Conservation (phyloP, 2,329 filamentous ascomycete species). For the Zymoseptoria brevis region DNA sequence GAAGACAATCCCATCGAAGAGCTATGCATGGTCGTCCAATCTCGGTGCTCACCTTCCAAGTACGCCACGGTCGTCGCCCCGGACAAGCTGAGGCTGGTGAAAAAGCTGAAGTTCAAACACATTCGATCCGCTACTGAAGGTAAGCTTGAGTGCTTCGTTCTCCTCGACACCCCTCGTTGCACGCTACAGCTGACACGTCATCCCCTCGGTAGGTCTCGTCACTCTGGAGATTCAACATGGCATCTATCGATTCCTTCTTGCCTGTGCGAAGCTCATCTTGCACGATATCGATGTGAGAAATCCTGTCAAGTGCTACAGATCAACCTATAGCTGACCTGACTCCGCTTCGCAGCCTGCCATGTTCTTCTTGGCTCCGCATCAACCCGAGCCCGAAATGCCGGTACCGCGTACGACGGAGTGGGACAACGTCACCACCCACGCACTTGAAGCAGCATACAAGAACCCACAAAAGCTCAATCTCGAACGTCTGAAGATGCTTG, state of each 20-base stretch:
- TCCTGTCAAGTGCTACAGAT: background rate
- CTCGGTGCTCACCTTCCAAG: slow-evolving; percentile 23
- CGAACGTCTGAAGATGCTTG: slow-evolving; percentile 36
- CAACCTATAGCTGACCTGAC: background rate
- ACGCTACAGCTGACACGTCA: background rate
- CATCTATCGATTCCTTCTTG: slow-evolving; percentile 43
- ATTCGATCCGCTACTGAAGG: background rate
- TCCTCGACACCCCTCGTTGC: background rate
- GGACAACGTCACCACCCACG: slow-evolving; percentile 5
- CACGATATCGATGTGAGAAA: slow-evolving; percentile 40
- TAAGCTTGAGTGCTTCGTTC: background rate
- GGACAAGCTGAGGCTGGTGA: background rate
- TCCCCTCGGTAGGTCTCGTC: slow-evolving; percentile 25
- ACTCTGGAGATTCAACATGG: slow-evolving; percentile 46
- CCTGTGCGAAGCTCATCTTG: slow-evolving; percentile 42
- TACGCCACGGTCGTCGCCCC: slow-evolving; percentile 20
- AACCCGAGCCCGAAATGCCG: slow-evolving; percentile 8
- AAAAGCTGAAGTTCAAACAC: background rate
- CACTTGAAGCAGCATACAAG: slow-evolving; percentile 47
- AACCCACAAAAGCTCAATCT: slow-evolving; percentile 43
- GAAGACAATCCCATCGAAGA: slow-evolving; percentile 5
- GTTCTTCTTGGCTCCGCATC: slow-evolving; percentile 10
- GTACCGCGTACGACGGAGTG: slow-evolving; percentile 2
- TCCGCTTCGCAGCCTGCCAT: background rate
- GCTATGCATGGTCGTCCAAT: slow-evolving; percentile 17